phyloP scores from a whole-genome alignment of 768 basidiomycete genomes.

The Cyathus striatus region DNA sequence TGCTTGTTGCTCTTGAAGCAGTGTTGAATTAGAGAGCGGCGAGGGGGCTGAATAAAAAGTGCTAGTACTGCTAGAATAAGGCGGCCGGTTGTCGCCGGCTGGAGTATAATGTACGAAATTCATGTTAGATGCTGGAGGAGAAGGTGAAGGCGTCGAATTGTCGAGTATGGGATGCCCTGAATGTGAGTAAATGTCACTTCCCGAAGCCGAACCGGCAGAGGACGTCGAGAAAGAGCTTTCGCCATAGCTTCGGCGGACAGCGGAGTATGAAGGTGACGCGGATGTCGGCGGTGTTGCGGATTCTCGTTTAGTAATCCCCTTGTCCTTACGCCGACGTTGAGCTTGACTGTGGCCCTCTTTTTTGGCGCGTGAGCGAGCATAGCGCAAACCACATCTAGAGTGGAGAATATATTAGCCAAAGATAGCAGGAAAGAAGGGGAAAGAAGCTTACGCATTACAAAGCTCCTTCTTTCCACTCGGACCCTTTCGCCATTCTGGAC shows the following conservation, averaged over 20 bases:
- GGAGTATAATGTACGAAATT: slow-evolving; percentile 57
- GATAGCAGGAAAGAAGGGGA: slow-evolving; percentile 6
- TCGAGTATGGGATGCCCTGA: slow-evolving; percentile 32
- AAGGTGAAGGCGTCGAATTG: slow-evolving; percentile 54
- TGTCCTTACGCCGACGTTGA: slow-evolving; percentile 66
- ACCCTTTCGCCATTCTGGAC: slow-evolving; percentile 91
- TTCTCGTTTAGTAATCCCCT: slow-evolving; percentile 37
- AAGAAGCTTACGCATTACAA: slow-evolving; percentile 77
- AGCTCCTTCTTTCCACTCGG: slow-evolving; percentile 88
- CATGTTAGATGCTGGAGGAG: slow-evolving; percentile 53
- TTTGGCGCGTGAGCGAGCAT: slow-evolving; percentile 84
- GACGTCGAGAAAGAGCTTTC: slow-evolving; percentile 37
- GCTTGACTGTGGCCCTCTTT: slow-evolving; percentile 63
- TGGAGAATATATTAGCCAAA: slow-evolving; percentile 1
- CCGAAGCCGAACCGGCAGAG: slow-evolving; percentile 50
- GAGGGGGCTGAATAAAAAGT: slow-evolving; percentile 48
- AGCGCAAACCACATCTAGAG: slow-evolving; percentile 75
- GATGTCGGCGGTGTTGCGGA: slow-evolving; percentile 34
- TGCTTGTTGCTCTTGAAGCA: slow-evolving; percentile 22
- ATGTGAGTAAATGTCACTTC: slow-evolving; percentile 50
- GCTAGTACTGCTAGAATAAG: slow-evolving; percentile 25
- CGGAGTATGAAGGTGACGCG: slow-evolving; percentile 33
- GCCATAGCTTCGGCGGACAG: slow-evolving; percentile 44
- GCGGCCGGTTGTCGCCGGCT: slow-evolving; percentile 25
- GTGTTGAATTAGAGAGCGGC: slow-evolving; percentile 40